phyloP scores from a whole-genome alignment of 208 protist genomes.

The Spongospora subterranea region DNA sequence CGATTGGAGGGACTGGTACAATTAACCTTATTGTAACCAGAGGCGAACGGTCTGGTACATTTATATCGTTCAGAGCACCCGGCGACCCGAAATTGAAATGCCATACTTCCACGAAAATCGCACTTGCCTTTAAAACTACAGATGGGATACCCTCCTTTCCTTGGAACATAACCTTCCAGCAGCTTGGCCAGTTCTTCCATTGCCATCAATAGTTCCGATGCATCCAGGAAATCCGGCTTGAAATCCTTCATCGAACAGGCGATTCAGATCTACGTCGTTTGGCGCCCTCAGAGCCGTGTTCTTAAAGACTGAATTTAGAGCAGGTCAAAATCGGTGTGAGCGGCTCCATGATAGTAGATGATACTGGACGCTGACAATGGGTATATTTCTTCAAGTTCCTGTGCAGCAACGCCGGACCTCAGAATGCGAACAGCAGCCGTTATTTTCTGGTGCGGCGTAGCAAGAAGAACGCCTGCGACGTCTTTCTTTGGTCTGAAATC shows the following conservation, averaged over 20 bases:
- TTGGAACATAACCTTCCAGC: not conserved
- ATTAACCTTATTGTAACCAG: too few relatives aligned
- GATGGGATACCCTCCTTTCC: not conserved
- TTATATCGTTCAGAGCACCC: constrained; percentile 35
- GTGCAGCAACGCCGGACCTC: not conserved
- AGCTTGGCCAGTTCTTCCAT: constrained; percentile 1
- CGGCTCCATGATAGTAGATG: too few relatives aligned
- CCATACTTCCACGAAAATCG: not conserved
- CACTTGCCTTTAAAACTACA: not conserved
- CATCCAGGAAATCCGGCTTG: not conserved
- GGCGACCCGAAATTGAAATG: not conserved
- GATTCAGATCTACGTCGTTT: not conserved
- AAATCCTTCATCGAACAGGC: not conserved
- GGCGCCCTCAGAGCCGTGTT: not conserved
- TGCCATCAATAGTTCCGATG: constrained; percentile 3
- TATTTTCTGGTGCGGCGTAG: not conserved
- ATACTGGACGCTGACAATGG: too few relatives aligned
- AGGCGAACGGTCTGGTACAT: not conserved
- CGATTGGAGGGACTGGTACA: too few relatives aligned
- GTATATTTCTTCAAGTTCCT: too few relatives aligned
- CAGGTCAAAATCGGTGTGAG: too few relatives aligned
- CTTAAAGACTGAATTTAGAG: too few relatives aligned
- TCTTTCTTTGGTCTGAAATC: not conserved
- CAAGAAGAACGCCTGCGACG: not conserved
- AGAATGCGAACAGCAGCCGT: not conserved